phyloP scores from a whole-genome alignment of 2,329 filamentous ascomycete species.

The Microdochium trichocladiopsis region DNA sequence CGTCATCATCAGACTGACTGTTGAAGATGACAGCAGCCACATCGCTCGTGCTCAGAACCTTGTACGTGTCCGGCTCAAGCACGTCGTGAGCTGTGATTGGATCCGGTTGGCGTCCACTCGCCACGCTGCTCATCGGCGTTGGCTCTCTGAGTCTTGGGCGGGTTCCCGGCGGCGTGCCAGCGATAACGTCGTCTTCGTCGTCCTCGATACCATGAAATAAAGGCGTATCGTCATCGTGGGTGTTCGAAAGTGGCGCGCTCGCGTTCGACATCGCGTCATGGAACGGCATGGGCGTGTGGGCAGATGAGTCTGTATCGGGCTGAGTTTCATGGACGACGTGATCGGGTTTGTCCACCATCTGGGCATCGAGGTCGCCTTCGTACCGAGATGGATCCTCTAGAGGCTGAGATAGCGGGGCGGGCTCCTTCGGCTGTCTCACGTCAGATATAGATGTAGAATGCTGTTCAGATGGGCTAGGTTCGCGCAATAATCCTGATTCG shows the following conservation, averaged over 20 bases:
- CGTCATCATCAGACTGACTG: background rate
- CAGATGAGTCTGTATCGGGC: background rate
- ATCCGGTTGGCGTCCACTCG: conserved; percentile 43
- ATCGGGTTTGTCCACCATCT: background rate
- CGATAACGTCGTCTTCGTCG: conserved; percentile 11
- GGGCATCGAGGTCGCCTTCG: conserved; percentile 2
- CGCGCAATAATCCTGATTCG: conserved; percentile 15
- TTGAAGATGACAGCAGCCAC: background rate
- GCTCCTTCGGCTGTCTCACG: conserved; percentile 9
- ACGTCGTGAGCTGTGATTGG: conserved; percentile 27
- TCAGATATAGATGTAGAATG: conserved; percentile 11
- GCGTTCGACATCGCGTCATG: background rate
- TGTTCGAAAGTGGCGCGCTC: background rate
- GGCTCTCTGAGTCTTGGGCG: conserved; percentile 22
- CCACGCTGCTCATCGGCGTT: conserved; percentile 33
- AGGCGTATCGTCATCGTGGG: background rate
- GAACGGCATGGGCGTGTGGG: background rate
- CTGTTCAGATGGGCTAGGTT: conserved; percentile 20
- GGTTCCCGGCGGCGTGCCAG: conserved; percentile 15
- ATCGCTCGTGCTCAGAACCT: conserved; percentile 6
- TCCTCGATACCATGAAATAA: too few relatives aligned
- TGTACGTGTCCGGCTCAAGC: conserved; percentile 15
- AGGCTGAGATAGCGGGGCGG: background rate
- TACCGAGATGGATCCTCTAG: background rate
- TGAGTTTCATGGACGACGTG: background rate